Evolutionary conservation across 768 basidiomycete species (phyloP).

Genomic region (Pleurotus platypus): DNA sequence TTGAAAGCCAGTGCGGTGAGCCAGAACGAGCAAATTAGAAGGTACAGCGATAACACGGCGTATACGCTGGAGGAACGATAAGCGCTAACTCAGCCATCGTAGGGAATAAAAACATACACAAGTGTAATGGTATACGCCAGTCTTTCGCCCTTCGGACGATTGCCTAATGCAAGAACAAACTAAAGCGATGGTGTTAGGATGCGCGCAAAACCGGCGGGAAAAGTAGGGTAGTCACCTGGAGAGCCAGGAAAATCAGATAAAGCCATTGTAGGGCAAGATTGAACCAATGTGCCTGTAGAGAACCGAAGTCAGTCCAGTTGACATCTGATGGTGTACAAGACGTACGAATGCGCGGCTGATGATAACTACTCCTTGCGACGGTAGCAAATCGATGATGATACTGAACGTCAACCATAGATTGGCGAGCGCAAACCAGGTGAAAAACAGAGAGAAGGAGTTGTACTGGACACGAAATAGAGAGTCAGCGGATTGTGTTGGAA

Average conservation of each 20-base stretch:
- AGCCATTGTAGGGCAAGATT: slow-evolving; percentile 81
- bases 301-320: neutral
- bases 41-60: slow-evolving; percentile 27
- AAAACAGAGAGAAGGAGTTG: slow-evolving; percentile 77
- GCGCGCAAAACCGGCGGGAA: neutral
- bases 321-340: neutral
- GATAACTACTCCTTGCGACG: slow-evolving; percentile 44
- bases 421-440: slow-evolving; percentile 91
- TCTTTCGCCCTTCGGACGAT: slow-evolving; percentile 74
- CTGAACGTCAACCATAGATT: slow-evolving; percentile 92
- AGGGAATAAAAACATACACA: neutral
- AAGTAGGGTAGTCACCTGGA: slow-evolving; percentile 37
- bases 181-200: slow-evolving; percentile 24
- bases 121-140: slow-evolving; percentile 11
- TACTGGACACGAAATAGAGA: slow-evolving; percentile 44
- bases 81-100: neutral
- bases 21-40: slow-evolving; percentile 84
- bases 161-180: slow-evolving; percentile 74
- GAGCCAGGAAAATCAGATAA: slow-evolving; percentile 76
- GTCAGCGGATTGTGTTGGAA: neutral
- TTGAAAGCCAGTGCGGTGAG: slow-evolving; percentile 76
- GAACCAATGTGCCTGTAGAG: slow-evolving; percentile 76
- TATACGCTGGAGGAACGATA: slow-evolving; percentile 35
- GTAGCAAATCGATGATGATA: slow-evolving; percentile 87
- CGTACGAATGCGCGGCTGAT: slow-evolving; percentile 73